These are phyloP conservation scores for Diplodia sapinea DNA, from an alignment of 2,329 filamentous ascomycete genomes.

Conservation along the genomic window DNA sequence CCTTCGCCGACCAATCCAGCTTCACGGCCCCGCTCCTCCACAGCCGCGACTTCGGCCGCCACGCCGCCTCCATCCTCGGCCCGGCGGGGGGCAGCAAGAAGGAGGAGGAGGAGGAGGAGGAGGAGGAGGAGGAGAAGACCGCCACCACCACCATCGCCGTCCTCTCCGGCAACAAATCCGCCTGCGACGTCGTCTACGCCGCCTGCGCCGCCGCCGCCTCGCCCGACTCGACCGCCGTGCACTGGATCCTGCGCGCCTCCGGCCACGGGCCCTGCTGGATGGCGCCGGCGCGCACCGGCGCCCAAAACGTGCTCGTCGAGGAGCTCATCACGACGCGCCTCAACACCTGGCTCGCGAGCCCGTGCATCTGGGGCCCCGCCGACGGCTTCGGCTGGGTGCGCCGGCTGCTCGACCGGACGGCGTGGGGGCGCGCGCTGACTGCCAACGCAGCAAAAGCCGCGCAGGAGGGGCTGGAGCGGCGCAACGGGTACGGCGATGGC, in stretches of 20 bases:
- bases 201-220: conserved; percentile 39
- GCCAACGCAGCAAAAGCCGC: conserved; percentile 62
- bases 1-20: conserved; percentile 54
- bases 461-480: conserved; percentile 58
- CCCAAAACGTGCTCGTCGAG: conserved; percentile 70
- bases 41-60: conserved; percentile 57
- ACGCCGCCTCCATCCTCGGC: conserved; percentile 45
- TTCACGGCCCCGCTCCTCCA: conserved; percentile 65
- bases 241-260: conserved; percentile 62
- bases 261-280: conserved; percentile 67
- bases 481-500: conserved; percentile 48
- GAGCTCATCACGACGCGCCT: conserved; percentile 70
- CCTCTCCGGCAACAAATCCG: conserved; percentile 67
- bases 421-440: conserved; percentile 61
- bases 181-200: conserved; percentile 67
- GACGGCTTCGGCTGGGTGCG: conserved; percentile 64
- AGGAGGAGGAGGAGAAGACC: too few relatives aligned
- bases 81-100: conserved; percentile 36
- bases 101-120: too few relatives aligned
- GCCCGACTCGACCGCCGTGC: conserved; percentile 51
- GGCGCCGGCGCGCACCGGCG: conserved; percentile 62
- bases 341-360: conserved; percentile 72
- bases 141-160: conserved; percentile 53
- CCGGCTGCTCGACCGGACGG: conserved; percentile 63
- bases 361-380: conserved; percentile 72